Percentiles rank a stretch among this genome's conserved stretches.
Evolutionary conservation across 192 early-diverging fungal genomes (phyloP).

Genomic region (Coemansia sp.): DNA sequence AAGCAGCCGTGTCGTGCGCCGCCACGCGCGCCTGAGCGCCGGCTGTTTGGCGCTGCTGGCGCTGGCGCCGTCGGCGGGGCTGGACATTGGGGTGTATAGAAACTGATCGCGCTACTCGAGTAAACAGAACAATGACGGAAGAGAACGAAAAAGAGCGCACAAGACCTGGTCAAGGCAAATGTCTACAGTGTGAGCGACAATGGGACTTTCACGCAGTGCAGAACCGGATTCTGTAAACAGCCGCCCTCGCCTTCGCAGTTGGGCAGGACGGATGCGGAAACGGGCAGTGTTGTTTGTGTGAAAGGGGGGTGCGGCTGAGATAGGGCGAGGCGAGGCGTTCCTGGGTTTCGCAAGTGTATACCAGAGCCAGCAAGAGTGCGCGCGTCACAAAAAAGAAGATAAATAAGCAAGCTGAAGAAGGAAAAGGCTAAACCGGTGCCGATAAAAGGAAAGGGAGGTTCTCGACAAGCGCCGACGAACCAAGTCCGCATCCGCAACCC

Average conservation of each 20-base stretch:
- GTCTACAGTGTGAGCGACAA: background rate
- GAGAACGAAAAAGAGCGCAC: conserved; percentile 3
- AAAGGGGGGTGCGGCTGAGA: background rate
- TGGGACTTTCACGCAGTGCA: background rate
- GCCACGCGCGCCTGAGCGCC: conserved; percentile 14
- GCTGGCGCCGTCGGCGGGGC: conserved; percentile 4
- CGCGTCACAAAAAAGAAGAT: too few relatives aligned
- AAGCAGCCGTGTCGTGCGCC: conserved; percentile 4
- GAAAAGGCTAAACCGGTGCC: too few relatives aligned
- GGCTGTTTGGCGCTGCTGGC: conserved; percentile 9
- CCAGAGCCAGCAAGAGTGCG: too few relatives aligned
- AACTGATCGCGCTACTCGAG: conserved; percentile 5
- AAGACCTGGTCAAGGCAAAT: background rate
- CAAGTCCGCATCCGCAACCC: too few relatives aligned
- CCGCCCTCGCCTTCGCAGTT: background rate
- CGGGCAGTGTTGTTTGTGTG: background rate
- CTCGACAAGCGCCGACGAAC: too few relatives aligned
- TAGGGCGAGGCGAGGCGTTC: background rate
- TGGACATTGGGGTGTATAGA: conserved; percentile 1
- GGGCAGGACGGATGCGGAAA: background rate
- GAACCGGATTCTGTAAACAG: conserved; percentile 5
- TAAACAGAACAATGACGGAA: conserved; percentile 7
- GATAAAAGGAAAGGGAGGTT: too few relatives aligned
- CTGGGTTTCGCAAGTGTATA: too few relatives aligned
- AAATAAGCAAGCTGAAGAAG: too few relatives aligned